phyloP scores from a whole-genome alignment of 306 rosid genomes.

The Cucumis melo region DNA sequence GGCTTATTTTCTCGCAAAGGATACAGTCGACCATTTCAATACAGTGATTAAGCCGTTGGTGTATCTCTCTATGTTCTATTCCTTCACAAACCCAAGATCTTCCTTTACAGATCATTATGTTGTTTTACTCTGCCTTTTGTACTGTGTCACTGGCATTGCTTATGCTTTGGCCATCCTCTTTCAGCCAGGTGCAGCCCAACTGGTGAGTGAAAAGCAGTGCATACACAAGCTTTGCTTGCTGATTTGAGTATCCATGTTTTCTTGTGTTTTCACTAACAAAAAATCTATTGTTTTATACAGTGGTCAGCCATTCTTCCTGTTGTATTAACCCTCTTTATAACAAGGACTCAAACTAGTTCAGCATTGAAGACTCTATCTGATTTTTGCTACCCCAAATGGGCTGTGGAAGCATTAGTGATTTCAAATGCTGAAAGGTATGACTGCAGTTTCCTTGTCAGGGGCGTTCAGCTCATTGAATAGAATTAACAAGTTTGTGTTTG shows the following conservation, averaged over 20 bases:
- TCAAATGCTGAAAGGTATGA: constrained; percentile 87
- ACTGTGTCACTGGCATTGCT: constrained; percentile 92
- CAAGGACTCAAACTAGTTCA: constrained; percentile 40
- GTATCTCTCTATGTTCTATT: constrained; percentile 88
- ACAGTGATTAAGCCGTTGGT: constrained; percentile 72
- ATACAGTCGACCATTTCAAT: constrained; percentile 75
- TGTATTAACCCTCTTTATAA: constrained; percentile 73
- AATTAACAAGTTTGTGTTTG: no score
- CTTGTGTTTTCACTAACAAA: constrained; percentile 14
- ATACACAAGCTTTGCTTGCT: not conserved
- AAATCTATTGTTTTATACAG: constrained; percentile 29
- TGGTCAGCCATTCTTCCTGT: constrained; percentile 94
- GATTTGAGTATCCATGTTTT: not conserved
- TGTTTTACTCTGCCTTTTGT: constrained; percentile 69
- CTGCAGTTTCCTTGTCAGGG: not conserved
- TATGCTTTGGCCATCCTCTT: constrained; percentile 68
- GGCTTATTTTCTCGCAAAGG: constrained; percentile 94
- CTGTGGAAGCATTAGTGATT: constrained; percentile 69
- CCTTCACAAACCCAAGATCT: constrained; percentile 87
- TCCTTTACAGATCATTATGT: constrained; percentile 64
- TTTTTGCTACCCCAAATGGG: constrained; percentile 85
- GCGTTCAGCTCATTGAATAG: no score
- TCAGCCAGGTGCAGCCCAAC: constrained; percentile 91
- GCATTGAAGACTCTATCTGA: constrained; percentile 46
- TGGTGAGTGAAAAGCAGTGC: constrained; percentile 39